Percentiles rank a stretch among this genome's conserved stretches.
These are phyloP conservation scores for Vitis hybrid DNA, from an alignment of 177 flowering plant genomes.

Conservation along the genomic window DNA sequence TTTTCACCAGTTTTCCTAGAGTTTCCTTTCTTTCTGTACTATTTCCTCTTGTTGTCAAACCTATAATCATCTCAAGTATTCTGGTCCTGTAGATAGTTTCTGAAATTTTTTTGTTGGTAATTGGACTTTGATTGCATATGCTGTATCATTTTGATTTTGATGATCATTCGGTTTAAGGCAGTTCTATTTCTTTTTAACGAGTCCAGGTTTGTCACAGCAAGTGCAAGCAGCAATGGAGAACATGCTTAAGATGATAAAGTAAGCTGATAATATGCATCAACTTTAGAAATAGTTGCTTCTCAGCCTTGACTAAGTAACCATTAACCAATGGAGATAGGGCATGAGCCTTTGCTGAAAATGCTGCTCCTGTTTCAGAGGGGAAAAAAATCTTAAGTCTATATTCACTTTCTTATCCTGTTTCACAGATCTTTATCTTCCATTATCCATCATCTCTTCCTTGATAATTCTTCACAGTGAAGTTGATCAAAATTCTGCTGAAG, in stretches of 20 bases:
- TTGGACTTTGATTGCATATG: too few relatives aligned
- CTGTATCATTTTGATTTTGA: not conserved
- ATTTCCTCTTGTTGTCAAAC: too few relatives aligned
- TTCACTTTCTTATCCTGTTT: not conserved
- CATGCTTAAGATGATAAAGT: slow-evolving; percentile 71
- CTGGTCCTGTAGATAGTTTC: too few relatives aligned
- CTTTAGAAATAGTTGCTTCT: not conserved
- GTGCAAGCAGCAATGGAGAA: slow-evolving; percentile 61
- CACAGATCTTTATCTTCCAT: too few relatives aligned
- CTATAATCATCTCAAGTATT: too few relatives aligned
- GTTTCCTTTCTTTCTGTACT: too few relatives aligned
- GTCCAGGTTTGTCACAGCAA: slow-evolving; percentile 62
- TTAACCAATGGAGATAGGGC: not conserved
- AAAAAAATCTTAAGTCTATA: not conserved
- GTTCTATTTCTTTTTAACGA: slow-evolving; percentile 3
- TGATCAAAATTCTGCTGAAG: slow-evolving; percentile 55
- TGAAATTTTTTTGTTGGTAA: too few relatives aligned
- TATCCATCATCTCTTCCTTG: not conserved
- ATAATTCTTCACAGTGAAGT: slow-evolving; percentile 43
- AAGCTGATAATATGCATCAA: slow-evolving; percentile 14
- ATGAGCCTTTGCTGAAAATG: not conserved
- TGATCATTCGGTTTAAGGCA: not conserved
- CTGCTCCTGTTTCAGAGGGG: not conserved
- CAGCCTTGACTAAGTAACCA: too few relatives aligned
- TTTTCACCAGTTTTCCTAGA: too few relatives aligned